Base-by-base conservation (phyloP, 495 filamentous ascomycete species). In the Pyrenula aspistea region DNA sequence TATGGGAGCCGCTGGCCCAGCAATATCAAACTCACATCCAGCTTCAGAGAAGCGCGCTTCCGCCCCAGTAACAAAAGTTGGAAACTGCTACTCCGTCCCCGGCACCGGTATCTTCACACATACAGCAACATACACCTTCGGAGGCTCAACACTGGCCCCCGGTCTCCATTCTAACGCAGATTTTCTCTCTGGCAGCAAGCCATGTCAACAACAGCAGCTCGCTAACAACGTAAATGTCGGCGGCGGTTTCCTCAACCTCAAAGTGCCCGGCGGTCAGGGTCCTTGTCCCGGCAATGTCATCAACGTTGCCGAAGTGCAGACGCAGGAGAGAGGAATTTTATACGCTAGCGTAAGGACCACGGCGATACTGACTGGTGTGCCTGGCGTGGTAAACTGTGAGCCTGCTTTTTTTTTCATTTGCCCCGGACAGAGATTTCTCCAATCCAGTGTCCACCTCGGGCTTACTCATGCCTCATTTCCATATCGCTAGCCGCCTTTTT, bases 331-430 rank as follows among this genome's bases (percentile, higher is more conserved):
- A 2, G 54, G 59, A 36, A 63, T 63, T 20, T 25, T 63, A 3
- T 60, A 62, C 51, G 61, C 57, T 20, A 63, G 60, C 19, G 61
- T 63, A 4, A 57, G 61, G 10, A 63, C 61, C 12, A 59, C 20
- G 24, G 24, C 58, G 1, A 56, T 61, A 8, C 47, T 63, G 20
- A 62, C 56, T 51, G 54, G 15, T 2, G 61, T 62, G 2, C 8
- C 61, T 1, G 61, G 61, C 31, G 31, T 42, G 31, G 31, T 42
- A 4, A 42, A 42, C 15, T 4, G 31, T 42, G 31, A 42, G 31
- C 31, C 31, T 15, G n/a, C n/a, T n/a, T n/a, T n/a, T n/a, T n/a
- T n/a, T n/a, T n/a, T n/a, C n/a, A n/a, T n/a, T n/a, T n/a, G n/a
- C n/a, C n/a, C n/a, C n/a, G n/a, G n/a, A n/a, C n/a, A n/a, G n/a